Base-by-base conservation (phyloP, 345 rosid species). In the Carallia brachiata region DNA sequence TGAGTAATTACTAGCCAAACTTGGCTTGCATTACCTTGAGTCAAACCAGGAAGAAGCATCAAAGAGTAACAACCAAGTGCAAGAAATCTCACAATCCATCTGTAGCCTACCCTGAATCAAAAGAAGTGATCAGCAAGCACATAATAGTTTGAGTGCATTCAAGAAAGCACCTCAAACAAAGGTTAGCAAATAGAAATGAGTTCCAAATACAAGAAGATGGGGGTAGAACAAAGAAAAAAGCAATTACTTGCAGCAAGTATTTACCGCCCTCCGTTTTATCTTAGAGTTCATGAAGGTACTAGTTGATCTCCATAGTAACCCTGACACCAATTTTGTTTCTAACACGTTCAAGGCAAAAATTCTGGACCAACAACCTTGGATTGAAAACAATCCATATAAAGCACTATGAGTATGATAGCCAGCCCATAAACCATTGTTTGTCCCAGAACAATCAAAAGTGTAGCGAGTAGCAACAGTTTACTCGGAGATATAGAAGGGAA, bases 31-130 rank as follows among this genome's bases (percentile, higher is more conserved):
- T 28, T 67, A 95, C 98, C 96, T 92, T 90, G 97, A 80, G 92
- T 82, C 70, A 95, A 95, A 77, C 98, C 99, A 6, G 99, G 98
- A 85, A 92, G 76, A 52, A 92, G 97, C 62, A 92, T 70, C 56
- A 90, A 67, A 23, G 96, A 81, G 78, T 92, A 95, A 79, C 87
- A 92, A 13, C 96, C 97, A 81, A 95, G 99, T 65, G 99, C 97
- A 66, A 90, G 74, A 75, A 92, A 95, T 77, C 94, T 83, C 78
- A 84, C 34, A 73, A 95, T 84, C 96, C 97, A 92, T 87, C 87
- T 85, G 84, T 92, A 95, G 71, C 98, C 99, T 89, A 95, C 92
- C 97, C 97, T 95, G 96, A 79, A 86, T 61, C 66, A 87, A 54
- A 80, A 62, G 66, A 71, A 76, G 77, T 57, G 84, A 83, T 88